phyloP scores from a whole-genome alignment of 352 stramenopile species.

The Globisporangium carolinianum region DNA sequence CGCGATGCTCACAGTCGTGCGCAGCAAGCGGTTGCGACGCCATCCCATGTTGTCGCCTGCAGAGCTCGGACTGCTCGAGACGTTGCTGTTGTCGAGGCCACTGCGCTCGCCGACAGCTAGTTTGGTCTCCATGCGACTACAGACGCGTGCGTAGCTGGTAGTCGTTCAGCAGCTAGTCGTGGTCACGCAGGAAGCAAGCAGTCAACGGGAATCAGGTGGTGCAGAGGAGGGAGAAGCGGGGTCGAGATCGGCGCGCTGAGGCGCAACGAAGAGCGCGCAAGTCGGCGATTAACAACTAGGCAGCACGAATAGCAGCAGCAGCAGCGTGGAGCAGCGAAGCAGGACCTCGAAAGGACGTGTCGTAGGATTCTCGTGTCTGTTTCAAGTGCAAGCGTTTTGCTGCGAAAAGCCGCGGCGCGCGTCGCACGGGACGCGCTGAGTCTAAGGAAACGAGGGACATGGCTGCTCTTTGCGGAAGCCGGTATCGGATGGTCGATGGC shows the following conservation, averaged over 20 bases:
- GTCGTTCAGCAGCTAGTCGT: too few species aligned
- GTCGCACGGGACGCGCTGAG: neutral
- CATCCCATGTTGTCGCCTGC: neutral
- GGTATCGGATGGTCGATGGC: too few species aligned
- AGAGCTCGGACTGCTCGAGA: neutral
- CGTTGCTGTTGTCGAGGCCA: neutral
- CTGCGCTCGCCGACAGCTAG: neutral
- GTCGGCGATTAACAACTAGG: too few species aligned
- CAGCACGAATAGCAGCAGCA: too few species aligned
- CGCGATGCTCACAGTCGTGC: constrained; percentile 6
- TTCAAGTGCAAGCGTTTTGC: neutral
- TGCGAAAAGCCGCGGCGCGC: neutral
- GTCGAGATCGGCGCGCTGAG: too few species aligned
- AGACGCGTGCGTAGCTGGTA: neutral
- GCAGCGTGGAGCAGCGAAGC: too few species aligned
- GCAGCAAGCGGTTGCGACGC: constrained; percentile 6
- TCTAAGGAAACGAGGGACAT: neutral
- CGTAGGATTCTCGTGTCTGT: neutral
- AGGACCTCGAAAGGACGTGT: neutral
- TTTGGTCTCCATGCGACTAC: constrained; percentile 3
- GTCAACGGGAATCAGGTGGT: too few species aligned
- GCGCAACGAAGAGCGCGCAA: too few species aligned
- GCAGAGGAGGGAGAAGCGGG: too few species aligned
- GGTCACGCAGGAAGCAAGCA: too few species aligned
- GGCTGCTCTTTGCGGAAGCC: neutral